Percentiles rank a stretch among this genome's conserved stretches.
These are phyloP conservation scores for Leptographium flavum DNA, from an alignment of 2,329 filamentous ascomycete genomes.

Conservation along the genomic window DNA sequence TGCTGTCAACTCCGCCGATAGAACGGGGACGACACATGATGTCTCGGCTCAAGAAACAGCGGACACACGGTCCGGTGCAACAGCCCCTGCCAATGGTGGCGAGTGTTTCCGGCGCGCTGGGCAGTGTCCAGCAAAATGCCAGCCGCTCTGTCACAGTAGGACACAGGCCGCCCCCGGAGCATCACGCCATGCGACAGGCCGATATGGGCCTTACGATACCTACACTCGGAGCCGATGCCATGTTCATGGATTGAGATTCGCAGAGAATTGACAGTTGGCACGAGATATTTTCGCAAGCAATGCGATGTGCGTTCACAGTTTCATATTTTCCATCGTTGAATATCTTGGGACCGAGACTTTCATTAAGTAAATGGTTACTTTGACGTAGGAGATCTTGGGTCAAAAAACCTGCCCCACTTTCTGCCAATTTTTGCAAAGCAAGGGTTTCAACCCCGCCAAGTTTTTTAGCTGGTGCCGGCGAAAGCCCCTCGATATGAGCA, in stretches of 20 bases:
- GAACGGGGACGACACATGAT: constrained; percentile 1
- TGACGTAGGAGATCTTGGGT: neutral
- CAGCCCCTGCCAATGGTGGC: constrained; percentile 11
- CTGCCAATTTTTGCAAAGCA: neutral
- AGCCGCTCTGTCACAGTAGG: constrained; percentile 19
- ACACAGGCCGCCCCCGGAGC: constrained; percentile 15
- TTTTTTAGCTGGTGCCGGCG: neutral
- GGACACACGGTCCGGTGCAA: constrained; percentile 22
- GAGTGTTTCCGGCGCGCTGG: constrained; percentile 7
- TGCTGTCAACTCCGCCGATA: constrained; percentile 14
- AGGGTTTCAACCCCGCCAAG: constrained; percentile 3
- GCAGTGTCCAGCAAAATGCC: neutral
- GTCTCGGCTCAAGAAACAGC: constrained; percentile 1
- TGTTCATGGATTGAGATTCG: constrained; percentile 34
- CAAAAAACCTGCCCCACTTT: neutral
- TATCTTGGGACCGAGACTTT: too few species aligned
- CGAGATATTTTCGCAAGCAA: neutral
- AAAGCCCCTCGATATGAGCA: constrained; percentile 1
- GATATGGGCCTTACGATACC: constrained; percentile 32
- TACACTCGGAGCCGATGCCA: constrained; percentile 28
- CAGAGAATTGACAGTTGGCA: neutral
- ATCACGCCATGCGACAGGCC: constrained; percentile 11
- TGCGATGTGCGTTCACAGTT: neutral
- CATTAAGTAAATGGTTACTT: too few species aligned
- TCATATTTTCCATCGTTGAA: too few species aligned